Base-by-base conservation (phyloP, 495 filamentous ascomycete species). In the Haplographium delicatum region DNA sequence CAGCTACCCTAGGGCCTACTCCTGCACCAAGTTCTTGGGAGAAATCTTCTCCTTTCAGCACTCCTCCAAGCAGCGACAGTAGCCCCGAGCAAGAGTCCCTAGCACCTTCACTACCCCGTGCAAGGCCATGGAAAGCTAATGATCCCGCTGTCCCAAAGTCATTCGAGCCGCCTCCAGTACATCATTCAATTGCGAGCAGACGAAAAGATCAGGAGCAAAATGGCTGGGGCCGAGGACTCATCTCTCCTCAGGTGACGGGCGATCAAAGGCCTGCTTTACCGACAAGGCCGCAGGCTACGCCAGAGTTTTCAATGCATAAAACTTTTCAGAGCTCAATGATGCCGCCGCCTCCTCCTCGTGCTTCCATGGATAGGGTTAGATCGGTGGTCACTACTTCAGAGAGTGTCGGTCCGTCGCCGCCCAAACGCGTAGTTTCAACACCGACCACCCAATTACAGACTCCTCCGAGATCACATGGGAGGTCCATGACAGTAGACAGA, bases 11-110 rank as follows among this genome's bases (percentile, higher is more conserved):
- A 4, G 43, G 41, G 34, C 51, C 57, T 31, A 33, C 33, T 16
- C 55, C 56, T 25, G n/a, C n/a, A n/a, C 41, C 11, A 18, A 28
- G 8, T 40, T 20, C 11, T 4, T 75, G 75, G 9, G 76, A 78
- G n/a, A 69, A 69, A 27, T 70, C 85, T 0, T 96, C 93, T 5
- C 91, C 93, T 0, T 96, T 98, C 60, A 91, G 73, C 64, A 96
- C 90, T 25, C 91, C 91, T 9, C 90, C 91, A 11, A 84, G 81
- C 47, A 94, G 84, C 56, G 80, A 81, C 11, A 84, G 80, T 44
- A 86, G 79, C 42, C 65, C 72, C 5, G 72, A 73, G 47, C 67
- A 71, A 24, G 71, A 72, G 5, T 68, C 50, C 23, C 49, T 41
- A 25, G 30, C 51, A n/a, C 68, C 75, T 4, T 61, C 69, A 44